phyloP scores from a whole-genome alignment of 495 filamentous ascomycete genomes.

The Hypoxylon intermedium region DNA sequence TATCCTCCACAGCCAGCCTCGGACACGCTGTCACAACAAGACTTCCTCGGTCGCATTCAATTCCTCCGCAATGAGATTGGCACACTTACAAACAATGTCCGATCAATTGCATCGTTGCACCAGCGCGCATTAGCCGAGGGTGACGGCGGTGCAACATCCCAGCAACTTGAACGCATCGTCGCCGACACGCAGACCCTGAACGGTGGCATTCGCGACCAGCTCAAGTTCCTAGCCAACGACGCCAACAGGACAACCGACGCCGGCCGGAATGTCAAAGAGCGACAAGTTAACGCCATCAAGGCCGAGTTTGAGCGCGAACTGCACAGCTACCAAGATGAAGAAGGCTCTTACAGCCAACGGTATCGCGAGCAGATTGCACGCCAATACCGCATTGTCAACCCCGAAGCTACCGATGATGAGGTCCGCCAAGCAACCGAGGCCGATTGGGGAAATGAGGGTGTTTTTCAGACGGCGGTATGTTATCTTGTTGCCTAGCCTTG shows the following conservation, averaged over 20 bases:
- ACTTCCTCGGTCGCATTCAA: slow-evolving; percentile 67
- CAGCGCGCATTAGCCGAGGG: slow-evolving; percentile 64
- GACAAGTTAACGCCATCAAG: slow-evolving; percentile 70
- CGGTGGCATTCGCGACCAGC: slow-evolving; percentile 69
- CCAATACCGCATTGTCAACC: slow-evolving; percentile 79
- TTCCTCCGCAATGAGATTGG: slow-evolving; percentile 64
- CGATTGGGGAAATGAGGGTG: slow-evolving; percentile 75
- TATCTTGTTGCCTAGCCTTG: slow-evolving; percentile 2
- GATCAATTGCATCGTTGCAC: slow-evolving; percentile 65
- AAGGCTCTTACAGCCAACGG: slow-evolving; percentile 66
- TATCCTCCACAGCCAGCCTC: slow-evolving; percentile 42
- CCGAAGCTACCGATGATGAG: slow-evolving; percentile 69
- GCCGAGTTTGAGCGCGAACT: slow-evolving; percentile 68
- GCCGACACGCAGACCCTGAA: slow-evolving; percentile 71
- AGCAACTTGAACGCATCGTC: slow-evolving; percentile 65
- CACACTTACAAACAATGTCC: slow-evolving; percentile 60
- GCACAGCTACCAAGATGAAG: slow-evolving; percentile 68
- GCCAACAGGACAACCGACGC: slow-evolving; percentile 62
- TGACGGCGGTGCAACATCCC: slow-evolving; percentile 53
- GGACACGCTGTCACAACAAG: slow-evolving; percentile 55
- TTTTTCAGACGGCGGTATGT: slow-evolving; percentile 77
- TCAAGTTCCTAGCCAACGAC: slow-evolving; percentile 71
- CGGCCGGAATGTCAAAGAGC: slow-evolving; percentile 62
- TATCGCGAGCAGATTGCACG: slow-evolving; percentile 75
- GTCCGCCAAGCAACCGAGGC: slow-evolving; percentile 67